A percentile compares a stretch with the other conserved stretches of the same genome.
phyloP scores from a whole-genome alignment of 441 rosid species.

The Theobroma grandiflorum region DNA sequence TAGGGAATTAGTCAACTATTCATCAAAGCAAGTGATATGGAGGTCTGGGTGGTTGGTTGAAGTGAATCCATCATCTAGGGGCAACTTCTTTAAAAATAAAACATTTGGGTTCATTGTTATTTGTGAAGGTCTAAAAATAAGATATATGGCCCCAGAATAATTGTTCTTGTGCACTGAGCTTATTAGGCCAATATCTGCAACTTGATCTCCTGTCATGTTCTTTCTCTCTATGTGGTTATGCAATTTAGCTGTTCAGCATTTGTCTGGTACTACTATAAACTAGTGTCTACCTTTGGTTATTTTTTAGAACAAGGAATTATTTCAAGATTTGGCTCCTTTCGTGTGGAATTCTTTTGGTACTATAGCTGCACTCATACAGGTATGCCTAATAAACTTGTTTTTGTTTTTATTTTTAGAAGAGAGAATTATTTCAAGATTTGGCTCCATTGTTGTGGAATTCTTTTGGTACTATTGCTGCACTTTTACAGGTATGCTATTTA shows the following conservation, averaged over 20 bases:
- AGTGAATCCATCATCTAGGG: constrained; percentile 15
- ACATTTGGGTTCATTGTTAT: constrained; percentile 11
- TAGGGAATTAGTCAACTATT: neutral
- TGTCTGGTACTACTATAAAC: constrained; percentile 28
- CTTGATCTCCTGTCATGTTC: neutral
- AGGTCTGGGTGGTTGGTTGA: constrained; percentile 6
- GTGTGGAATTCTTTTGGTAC: constrained; percentile 52
- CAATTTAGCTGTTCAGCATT: constrained; percentile 23
- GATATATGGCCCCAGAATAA: neutral
- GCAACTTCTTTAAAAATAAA: neutral
- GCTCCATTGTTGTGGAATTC: constrained; percentile 59
- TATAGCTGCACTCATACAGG: constrained; percentile 49
- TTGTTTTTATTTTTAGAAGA: constrained; percentile 40
- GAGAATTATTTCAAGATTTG: constrained; percentile 50
- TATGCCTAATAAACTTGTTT: constrained; percentile 40
- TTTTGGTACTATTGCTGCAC: constrained; percentile 66
- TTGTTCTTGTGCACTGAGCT: neutral
- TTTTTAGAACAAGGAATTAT: constrained; percentile 44
- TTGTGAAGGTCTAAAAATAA: neutral
- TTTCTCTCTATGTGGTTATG: constrained; percentile 7
- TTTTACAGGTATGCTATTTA: constrained; percentile 76
- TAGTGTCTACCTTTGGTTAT: constrained; percentile 37
- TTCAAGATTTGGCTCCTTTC: constrained; percentile 53
- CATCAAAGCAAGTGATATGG: constrained; percentile 1
- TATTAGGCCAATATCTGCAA: neutral